Base-by-base conservation (phyloP, 2,329 filamentous ascomycete genomes). In the Colletotrichum shisoi region DNA sequence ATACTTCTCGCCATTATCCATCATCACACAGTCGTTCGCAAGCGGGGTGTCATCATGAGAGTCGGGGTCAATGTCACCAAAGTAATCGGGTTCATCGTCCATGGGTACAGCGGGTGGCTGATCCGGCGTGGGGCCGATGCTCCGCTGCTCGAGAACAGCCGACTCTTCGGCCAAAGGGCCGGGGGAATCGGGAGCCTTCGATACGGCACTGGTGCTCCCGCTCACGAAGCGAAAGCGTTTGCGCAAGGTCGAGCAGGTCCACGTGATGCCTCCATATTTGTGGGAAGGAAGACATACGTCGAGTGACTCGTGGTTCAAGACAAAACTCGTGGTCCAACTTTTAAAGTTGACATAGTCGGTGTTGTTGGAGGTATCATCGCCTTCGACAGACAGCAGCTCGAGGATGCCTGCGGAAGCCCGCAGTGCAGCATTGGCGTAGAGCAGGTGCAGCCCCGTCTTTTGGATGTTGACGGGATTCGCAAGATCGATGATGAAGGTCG, bases 401-500 rank as follows among this genome's bases (percentile, higher is more conserved):
- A 87, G 80, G 34, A 90, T 75, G 0, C 80, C 77, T n/a, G 81
- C 76, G 24, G 83, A 85, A 0, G 84, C 82, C 57, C 88, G 86
- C 60, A 94, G 79, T 3, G 90, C 85, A 11, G 84, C 81, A 74
- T 94, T 95, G 37, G 85, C 84, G 74, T 91, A 94, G 0, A 92
- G 71, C 8, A 92, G 82, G 37, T 85, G 82, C 44, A 94, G 76
- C 1, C 81, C 81, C 0, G 83, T 83, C 1, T 83, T 79, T 24
- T 78, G 79, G 53, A 81, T 82, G 71, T 88, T 89, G n/a, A 79
- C 76, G 1, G 81, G 76, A 72, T 89, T 86, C 8, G 81, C 80
- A 57, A 91, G 78, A 72, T 94, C 91, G 40, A 94, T 81, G 48
- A 94, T 84, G 72, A 94, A 92, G 0, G 90, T 91, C 3, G 91